Evolutionary conservation across 1,139 yeast species (phyloP).

Genomic region (Saccharomyces hybrid): DNA sequence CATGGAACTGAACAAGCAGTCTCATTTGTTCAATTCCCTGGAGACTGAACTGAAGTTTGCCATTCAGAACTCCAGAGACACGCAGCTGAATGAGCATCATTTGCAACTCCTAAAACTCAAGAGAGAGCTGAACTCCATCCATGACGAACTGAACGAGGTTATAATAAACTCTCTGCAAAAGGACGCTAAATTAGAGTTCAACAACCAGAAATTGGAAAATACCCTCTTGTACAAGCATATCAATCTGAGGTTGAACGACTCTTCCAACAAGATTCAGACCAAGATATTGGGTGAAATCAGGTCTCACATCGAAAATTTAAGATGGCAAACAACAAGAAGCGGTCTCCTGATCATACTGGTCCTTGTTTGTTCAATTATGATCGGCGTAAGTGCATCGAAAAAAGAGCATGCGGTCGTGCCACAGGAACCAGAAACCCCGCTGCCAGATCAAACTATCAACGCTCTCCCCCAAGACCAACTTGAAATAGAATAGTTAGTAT

Average conservation of each 20-base stretch:
- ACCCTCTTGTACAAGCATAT: constrained; percentile 66
- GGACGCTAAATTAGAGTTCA: constrained; percentile 74
- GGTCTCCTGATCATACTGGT: constrained; percentile 43
- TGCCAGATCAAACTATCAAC: neutral
- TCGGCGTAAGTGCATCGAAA: constrained; percentile 42
- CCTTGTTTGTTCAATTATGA: constrained; percentile 42
- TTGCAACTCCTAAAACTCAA: constrained; percentile 58
- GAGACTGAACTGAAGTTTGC: constrained; percentile 81
- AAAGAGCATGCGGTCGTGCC: constrained; percentile 27
- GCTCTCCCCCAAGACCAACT: neutral
- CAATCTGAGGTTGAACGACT: constrained; percentile 68
- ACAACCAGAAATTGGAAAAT: constrained; percentile 81
- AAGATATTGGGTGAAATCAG: constrained; percentile 75
- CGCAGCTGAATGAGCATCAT: constrained; percentile 61
- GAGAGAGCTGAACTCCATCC: constrained; percentile 59
- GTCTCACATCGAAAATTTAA: constrained; percentile 75
- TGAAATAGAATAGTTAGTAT: constrained; percentile 3
- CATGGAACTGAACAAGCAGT: constrained; percentile 75
- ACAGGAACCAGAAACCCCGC: constrained; percentile 15
- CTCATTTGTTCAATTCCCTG: constrained; percentile 85
- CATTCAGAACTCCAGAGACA: constrained; percentile 63
- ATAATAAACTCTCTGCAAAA: constrained; percentile 54
- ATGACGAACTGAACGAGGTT: constrained; percentile 71
- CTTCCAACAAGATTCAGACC: constrained; percentile 78
- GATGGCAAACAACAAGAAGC: constrained; percentile 92